These are phyloP conservation scores for Gracilariopsis chorda DNA, from an alignment of 23 red algal species.

Conservation along the genomic window DNA sequence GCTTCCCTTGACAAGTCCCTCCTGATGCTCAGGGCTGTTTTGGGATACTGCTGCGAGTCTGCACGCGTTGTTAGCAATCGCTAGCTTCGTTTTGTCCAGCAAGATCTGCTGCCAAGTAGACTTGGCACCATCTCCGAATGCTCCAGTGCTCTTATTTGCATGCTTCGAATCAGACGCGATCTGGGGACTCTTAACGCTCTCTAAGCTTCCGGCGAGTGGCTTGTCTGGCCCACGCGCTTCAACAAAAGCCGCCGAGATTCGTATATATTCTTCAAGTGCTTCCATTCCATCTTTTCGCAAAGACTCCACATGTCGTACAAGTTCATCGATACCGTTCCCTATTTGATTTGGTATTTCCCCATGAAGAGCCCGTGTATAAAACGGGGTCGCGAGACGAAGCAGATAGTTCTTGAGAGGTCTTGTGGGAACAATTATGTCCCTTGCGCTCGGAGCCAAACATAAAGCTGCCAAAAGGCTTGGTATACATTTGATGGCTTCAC, in stretches of 20 bases:
- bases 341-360: constrained; percentile 75
- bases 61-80: constrained; percentile 52
- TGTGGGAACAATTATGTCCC: constrained; percentile 34
- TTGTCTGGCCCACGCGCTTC: neutral
- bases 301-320: constrained; percentile 78
- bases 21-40: constrained; percentile 52
- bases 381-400: constrained; percentile 60
- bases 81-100: constrained; percentile 75
- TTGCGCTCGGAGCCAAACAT: constrained; percentile 64
- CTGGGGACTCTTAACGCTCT: neutral
- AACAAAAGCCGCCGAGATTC: constrained; percentile 53
- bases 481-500: constrained; percentile 73
- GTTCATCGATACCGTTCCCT: constrained; percentile 73
- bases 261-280: constrained; percentile 60
- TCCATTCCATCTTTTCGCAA: constrained; percentile 46
- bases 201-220: neutral
- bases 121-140: constrained; percentile 1
- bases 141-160: neutral
- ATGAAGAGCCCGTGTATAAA: constrained; percentile 75
- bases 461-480: constrained; percentile 75
- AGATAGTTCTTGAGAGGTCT: constrained; percentile 53
- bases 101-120: constrained; percentile 4
- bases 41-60: constrained; percentile 51
- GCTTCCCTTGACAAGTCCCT: constrained; percentile 9
- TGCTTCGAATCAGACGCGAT: neutral